Percentiles rank a stretch among this genome's conserved stretches.
Evolutionary conservation across 176 grass and related monocot genomes (phyloP).

Genomic region (Raddia distichophylla): DNA sequence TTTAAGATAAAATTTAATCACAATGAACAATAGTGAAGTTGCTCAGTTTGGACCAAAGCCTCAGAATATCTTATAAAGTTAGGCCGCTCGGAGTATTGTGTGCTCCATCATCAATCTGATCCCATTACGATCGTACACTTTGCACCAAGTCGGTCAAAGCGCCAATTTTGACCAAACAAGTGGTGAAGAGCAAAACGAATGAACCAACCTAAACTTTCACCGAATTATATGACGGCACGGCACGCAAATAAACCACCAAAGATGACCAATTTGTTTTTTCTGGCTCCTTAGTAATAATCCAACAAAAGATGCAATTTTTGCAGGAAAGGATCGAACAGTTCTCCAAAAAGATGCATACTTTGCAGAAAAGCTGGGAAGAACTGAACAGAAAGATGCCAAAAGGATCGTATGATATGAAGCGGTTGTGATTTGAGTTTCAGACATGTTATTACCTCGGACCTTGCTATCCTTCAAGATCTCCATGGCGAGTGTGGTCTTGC

Average conservation of each 20-base stretch:
- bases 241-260: slow-evolving; percentile 40
- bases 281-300: slow-evolving; percentile 12
- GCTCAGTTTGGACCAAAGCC: neutral
- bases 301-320: slow-evolving; percentile 20
- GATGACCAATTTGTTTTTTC: slow-evolving; percentile 29
- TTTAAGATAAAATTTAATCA: slow-evolving; percentile 7
- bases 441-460: slow-evolving; percentile 65
- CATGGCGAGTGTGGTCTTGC: slow-evolving; percentile 96
- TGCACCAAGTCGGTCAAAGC: slow-evolving; percentile 49
- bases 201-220: slow-evolving; percentile 40
- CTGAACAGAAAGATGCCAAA: slow-evolving; percentile 1
- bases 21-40: neutral
- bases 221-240: slow-evolving; percentile 32
- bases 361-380: neutral
- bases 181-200: slow-evolving; percentile 28
- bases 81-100: slow-evolving; percentile 16
- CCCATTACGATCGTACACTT: slow-evolving; percentile 1
- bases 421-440: slow-evolving; percentile 16
- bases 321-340: neutral
- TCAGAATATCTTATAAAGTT: slow-evolving; percentile 2
- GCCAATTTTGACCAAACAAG: slow-evolving; percentile 60
- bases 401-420: neutral
- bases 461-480: slow-evolving; percentile 81
- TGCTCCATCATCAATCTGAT: slow-evolving; percentile 34
- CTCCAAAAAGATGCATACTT: slow-evolving; percentile 11